Evolutionary conservation across 2,329 filamentous ascomycete species (phyloP), one percentile per base, ranked within the genome.

Genomic region (Venturia asperata): DNA sequence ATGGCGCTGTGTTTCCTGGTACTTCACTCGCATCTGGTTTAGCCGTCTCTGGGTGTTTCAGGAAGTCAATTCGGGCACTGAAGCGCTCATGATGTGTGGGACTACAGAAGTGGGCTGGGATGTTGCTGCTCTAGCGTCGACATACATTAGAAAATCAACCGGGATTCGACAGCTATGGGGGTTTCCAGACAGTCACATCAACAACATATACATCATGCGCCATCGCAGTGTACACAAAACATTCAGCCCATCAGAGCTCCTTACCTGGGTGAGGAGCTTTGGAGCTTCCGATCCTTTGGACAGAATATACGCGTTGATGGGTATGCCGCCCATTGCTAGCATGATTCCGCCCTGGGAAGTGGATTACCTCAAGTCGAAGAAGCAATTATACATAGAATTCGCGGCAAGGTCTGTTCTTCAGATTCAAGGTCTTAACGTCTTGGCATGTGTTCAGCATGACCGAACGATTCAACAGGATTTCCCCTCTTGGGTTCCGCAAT

Each of bases 401-500:
- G 60, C 60, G 60, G 27, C 52, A 37, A 56, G 52, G 17, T 56
- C 27, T 37, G 19, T 56, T 13, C 52, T 56, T 19, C 15, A 56
- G 30, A 19, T 24, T 13, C 30, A 65, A 37, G 34, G 39, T 21
- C 55, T 65, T 11, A n/a, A 62, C 19, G 24, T 62, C 39, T 37
- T 65, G 1, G 21, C 49, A 43, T 60, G 17, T 30, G 47, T 43
- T 1, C 42, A 65, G 42, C 63, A 62, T 21, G 34, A 24, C 27
- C 9, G 30, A 1, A 43, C 62, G 9, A 37, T 52, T 30, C 34
- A 65, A 15, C 49, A 34, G 30, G 37, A 61, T n/a, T 41, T 34
- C n/a, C 63, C 63, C 17, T 61, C 63, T 34, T 65, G 63, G 63
- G 63, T 65, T 7, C 63, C 63, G 21, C 63, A 61, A 41, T 65